A percentile compares a stretch with the other conserved stretches of the same genome.
These are phyloP conservation scores for Vanderwaltozyma tropicalis DNA, from an alignment of 805 yeast genomes.

Conservation along the genomic window DNA sequence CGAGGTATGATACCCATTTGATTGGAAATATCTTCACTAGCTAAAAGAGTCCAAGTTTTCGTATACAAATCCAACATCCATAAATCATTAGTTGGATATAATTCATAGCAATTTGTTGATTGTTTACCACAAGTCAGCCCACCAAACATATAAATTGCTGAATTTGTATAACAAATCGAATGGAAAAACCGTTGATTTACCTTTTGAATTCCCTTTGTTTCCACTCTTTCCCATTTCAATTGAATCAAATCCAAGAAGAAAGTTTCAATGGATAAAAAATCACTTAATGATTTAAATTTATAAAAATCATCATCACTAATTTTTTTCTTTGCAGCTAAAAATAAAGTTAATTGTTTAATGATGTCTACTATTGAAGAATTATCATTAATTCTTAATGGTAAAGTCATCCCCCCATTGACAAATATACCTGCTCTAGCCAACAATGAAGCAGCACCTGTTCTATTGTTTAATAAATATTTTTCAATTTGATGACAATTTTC, in stretches of 20 bases:
- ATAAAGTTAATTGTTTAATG: constrained; percentile 29
- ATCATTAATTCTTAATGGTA: constrained; percentile 39
- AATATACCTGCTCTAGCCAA: constrained; percentile 49
- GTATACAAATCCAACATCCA: constrained; percentile 55
- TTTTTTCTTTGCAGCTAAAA: constrained; percentile 16
- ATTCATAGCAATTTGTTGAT: constrained; percentile 21
- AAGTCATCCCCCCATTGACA: constrained; percentile 56
- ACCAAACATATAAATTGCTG: constrained; percentile 52
- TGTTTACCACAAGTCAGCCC: constrained; percentile 38
- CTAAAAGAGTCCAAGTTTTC: constrained; percentile 44
- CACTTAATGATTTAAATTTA: neutral
- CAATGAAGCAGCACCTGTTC: constrained; percentile 59
- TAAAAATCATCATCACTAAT: too few species aligned
- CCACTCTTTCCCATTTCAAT: constrained; percentile 43
- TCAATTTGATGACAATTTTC: too few species aligned
- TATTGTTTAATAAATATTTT: constrained; percentile 32
- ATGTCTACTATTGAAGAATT: constrained; percentile 32
- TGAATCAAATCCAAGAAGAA: constrained; percentile 51
- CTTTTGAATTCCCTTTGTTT: constrained; percentile 6
- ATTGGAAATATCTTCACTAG: constrained; percentile 11
- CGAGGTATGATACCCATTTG: neutral
- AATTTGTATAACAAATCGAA: constrained; percentile 41
- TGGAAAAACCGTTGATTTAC: constrained; percentile 36
- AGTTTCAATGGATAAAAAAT: constrained; percentile 30
- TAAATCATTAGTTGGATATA: constrained; percentile 49